These are phyloP conservation scores for Cytospora chrysosperma DNA, from an alignment of 2,329 filamentous ascomycete species.

Conservation along the genomic window DNA sequence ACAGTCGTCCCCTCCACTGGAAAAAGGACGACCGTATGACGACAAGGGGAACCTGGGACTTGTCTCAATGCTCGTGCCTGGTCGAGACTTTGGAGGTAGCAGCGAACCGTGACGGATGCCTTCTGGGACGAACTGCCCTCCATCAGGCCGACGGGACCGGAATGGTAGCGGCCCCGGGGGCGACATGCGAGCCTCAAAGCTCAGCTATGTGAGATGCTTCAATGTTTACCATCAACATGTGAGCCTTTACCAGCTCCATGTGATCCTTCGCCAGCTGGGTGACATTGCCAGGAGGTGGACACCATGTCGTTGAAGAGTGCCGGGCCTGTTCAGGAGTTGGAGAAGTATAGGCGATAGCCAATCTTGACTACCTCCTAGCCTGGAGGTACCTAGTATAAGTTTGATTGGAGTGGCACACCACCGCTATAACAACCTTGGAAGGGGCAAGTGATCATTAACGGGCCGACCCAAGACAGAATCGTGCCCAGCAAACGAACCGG, in stretches of 20 bases:
- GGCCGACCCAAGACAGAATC: slow-evolving; percentile 10
- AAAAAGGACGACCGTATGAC: background rate
- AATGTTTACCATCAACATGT: background rate
- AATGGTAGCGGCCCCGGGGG: background rate
- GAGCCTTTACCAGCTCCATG: background rate
- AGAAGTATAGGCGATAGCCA: background rate
- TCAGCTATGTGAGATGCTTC: too few relatives aligned
- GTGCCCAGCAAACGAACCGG: slow-evolving; percentile 5
- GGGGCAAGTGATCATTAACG: slow-evolving; percentile 12
- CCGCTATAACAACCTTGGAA: background rate
- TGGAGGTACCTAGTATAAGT: too few relatives aligned
- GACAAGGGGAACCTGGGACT: background rate
- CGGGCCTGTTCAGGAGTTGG: slow-evolving; percentile 1
- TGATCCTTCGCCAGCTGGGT: background rate
- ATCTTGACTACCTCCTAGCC: too few relatives aligned
- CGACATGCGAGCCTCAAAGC: too few relatives aligned
- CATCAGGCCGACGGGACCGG: background rate
- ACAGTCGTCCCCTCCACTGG: background rate
- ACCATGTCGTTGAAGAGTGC: slow-evolving; percentile 2
- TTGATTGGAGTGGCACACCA: slow-evolving; percentile 1
- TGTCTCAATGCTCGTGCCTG: background rate
- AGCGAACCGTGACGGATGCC: background rate
- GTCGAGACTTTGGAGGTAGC: background rate
- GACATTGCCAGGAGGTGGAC: background rate
- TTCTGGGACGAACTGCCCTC: background rate